Percentiles rank a stretch among this genome's conserved stretches.
These are phyloP conservation scores for Kluyveromyces siamensis DNA, from an alignment of 805 yeast genomes.

Conservation along the genomic window DNA sequence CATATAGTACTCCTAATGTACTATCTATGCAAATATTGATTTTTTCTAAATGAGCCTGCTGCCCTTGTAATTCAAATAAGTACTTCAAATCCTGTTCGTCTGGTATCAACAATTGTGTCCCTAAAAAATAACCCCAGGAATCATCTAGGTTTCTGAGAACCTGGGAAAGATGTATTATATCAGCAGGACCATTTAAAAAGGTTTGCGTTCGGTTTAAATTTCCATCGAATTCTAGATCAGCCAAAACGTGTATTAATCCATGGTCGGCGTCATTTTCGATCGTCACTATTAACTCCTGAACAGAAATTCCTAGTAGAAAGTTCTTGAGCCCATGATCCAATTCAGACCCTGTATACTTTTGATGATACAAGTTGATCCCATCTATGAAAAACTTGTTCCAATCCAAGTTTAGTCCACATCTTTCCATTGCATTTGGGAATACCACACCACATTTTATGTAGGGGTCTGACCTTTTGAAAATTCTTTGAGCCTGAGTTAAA, in stretches of 20 bases:
- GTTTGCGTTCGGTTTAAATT: constrained; percentile 41
- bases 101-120: constrained; percentile 36
- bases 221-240: constrained; percentile 47
- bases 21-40: background rate
- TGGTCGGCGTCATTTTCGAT: constrained; percentile 25
- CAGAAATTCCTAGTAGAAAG: constrained; percentile 52
- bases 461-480: constrained; percentile 19
- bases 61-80: constrained; percentile 15
- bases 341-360: constrained; percentile 14
- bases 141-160: constrained; percentile 17
- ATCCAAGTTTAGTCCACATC: constrained; percentile 44
- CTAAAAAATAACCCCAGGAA: constrained; percentile 17
- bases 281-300: constrained; percentile 51
- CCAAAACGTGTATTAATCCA: constrained; percentile 45
- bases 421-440: constrained; percentile 61
- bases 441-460: constrained; percentile 52
- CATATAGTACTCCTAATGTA: background rate
- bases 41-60: background rate
- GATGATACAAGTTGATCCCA: constrained; percentile 37
- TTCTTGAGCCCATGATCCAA: constrained; percentile 33
- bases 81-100: constrained; percentile 31
- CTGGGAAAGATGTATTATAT: constrained; percentile 39
- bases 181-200: constrained; percentile 56
- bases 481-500: constrained; percentile 14
- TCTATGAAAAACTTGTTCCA: constrained; percentile 27